Evolutionary conservation across 345 rosid genomes (phyloP), one percentile per base, ranked within the genome.

Genomic region (Noccaea bulbosa): DNA sequence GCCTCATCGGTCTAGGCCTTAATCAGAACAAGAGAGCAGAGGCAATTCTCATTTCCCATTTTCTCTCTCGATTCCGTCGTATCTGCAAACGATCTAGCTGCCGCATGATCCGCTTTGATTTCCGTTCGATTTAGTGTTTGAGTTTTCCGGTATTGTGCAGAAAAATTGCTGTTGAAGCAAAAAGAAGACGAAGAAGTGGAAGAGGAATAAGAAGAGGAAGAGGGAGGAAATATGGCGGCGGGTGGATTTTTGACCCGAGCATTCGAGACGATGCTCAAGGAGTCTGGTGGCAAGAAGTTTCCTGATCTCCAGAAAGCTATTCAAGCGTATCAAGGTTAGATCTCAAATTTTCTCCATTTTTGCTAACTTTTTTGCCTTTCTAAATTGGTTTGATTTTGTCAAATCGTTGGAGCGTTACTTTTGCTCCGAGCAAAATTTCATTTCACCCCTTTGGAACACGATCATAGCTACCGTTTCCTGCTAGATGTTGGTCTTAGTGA

Each of bases 261-360:
- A 35, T 91, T 94, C 68, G 98, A 94, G 84, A 81, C 93, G 70
- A 91, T 94, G 84, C 92, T 94, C 73, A 94, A 91, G 81, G 99
- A 94, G 80, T 89, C 95, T 65, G 81, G 86, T 15, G 79, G 89
- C 66, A 91, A 88, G 79, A 91, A 89, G 86, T 80, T 55, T 53
- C 88, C 93, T 48, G 98, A 89, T 84, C 98, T 94, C 70, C 93
- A 84, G 63, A 87, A 84, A 73, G 87, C 99, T 51, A 81, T 94
- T 76, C 90, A 85, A 59, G 62, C 92, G 27, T 94, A 84, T 74
- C 71, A 83, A 75, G 99, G 99, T 88, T 32, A 58, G 85, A 80
- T 81, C 65, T 64, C 74, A n/a, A 17, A 8, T n/a, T 65, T 45
- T 24, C 35, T 38, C 48, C 45, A 8, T 37, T 73, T 58, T 55